These are phyloP conservation scores for Chrysoporthe puriensis DNA, from an alignment of 2,329 filamentous ascomycete species.

Conservation along the genomic window DNA sequence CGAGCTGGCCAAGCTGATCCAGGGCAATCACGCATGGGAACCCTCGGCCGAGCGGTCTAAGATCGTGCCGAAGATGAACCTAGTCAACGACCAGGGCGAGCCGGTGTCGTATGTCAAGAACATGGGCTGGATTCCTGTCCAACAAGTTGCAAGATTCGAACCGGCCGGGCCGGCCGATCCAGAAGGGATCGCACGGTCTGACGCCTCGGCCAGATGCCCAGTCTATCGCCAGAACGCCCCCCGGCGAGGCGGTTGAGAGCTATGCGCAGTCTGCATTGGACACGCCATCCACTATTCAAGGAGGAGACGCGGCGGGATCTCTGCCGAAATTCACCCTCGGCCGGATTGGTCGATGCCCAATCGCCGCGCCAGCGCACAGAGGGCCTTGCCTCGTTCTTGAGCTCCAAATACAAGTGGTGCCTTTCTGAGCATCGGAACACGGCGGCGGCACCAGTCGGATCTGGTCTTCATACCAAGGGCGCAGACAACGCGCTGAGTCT, in stretches of 20 bases:
- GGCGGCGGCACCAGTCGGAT: no score
- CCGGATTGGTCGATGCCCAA: background rate
- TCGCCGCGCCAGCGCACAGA: no score
- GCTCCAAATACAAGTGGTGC: no score
- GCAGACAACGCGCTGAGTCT: background rate
- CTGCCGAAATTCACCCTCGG: background rate
- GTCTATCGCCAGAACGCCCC: background rate
- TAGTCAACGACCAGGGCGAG: constrained; percentile 30
- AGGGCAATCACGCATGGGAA: constrained; percentile 49
- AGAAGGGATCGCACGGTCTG: background rate
- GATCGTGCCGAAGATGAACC: background rate
- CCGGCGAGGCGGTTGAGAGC: background rate
- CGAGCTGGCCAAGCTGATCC: constrained; percentile 46
- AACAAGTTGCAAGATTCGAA: background rate
- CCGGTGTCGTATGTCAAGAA: constrained; percentile 20
- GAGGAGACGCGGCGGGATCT: background rate
- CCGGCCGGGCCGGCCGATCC: background rate
- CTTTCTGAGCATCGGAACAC: no score
- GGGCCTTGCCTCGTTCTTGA: no score
- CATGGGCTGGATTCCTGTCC: constrained; percentile 13
- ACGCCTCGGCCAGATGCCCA: background rate
- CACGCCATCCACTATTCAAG: background rate
- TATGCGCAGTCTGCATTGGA: background rate
- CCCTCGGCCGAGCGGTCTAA: constrained; percentile 30
- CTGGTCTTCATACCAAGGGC: background rate